phyloP scores from a whole-genome alignment of 2,329 filamentous ascomycete species.

The Colletotrichum tofieldiae region DNA sequence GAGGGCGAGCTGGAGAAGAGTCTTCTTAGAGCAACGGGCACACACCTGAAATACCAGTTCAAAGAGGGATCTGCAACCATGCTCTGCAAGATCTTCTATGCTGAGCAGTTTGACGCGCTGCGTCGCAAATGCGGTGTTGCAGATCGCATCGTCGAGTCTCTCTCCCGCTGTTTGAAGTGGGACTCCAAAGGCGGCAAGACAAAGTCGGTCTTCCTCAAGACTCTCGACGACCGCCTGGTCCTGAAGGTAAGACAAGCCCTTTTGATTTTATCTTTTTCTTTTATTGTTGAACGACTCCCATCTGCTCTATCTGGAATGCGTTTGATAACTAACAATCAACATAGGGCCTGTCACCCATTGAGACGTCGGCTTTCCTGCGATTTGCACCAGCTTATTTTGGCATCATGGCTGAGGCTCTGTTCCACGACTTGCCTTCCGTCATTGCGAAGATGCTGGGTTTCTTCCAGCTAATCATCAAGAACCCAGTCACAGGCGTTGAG shows the following conservation, averaged over 20 bases:
- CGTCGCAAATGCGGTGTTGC: constrained; percentile 93
- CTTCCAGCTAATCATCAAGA: constrained; percentile 98
- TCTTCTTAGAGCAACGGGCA: constrained; percentile 86
- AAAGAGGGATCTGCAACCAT: constrained; percentile 94
- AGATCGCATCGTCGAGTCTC: constrained; percentile 93
- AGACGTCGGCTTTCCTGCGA: constrained; percentile 93
- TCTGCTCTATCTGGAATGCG: neutral
- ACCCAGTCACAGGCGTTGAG: constrained; percentile 90
- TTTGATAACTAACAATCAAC: constrained; percentile 37
- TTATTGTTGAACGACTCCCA: too few relatives aligned
- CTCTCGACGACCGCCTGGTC: constrained; percentile 92
- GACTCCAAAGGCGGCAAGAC: constrained; percentile 98
- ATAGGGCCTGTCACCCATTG: constrained; percentile 88
- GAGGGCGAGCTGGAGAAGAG: constrained; percentile 88
- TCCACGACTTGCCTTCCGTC: constrained; percentile 94
- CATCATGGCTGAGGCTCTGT: constrained; percentile 96
- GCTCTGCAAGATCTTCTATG: constrained; percentile 98
- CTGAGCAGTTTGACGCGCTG: constrained; percentile 96
- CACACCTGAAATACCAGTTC: constrained; percentile 96
- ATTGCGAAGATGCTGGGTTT: constrained; percentile 99
- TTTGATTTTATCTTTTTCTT: neutral
- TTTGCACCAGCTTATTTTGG: constrained; percentile 98
- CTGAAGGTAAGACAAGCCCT: constrained; percentile 72
- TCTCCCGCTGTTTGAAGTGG: constrained; percentile 97
- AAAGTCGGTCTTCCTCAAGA: constrained; percentile 97